Conservation (phyloP, 208 protist species). For the Acanthamoeba royreba region DNA sequence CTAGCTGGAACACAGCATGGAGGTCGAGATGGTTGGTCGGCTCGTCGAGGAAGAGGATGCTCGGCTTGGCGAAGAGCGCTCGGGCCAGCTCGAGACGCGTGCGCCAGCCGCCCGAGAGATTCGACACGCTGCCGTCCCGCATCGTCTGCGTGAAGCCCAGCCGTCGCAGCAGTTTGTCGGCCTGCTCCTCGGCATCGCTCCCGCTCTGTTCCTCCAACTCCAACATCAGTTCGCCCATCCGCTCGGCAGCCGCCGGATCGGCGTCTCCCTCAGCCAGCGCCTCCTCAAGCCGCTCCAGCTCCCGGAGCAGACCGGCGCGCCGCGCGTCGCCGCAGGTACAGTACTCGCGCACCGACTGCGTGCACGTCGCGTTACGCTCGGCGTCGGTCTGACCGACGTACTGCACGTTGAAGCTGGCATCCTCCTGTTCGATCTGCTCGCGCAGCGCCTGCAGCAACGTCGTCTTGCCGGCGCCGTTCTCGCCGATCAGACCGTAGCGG, state of each 20-base stretch:
- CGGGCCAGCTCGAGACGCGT: constrained; percentile 95
- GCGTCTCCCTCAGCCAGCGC: neutral
- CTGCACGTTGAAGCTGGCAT: constrained; percentile 3
- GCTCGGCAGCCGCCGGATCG: neutral
- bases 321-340: constrained; percentile 6
- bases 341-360: constrained; percentile 38
- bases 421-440: neutral
- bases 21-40: constrained; percentile 97
- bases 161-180: constrained; percentile 76
- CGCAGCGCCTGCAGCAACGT: constrained; percentile 56
- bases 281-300: constrained; percentile 30
- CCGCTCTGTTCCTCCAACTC: constrained; percentile 91
- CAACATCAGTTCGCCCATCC: neutral
- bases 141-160: constrained; percentile 94
- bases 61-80: constrained; percentile 92
- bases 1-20: constrained; percentile 93
- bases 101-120: constrained; percentile 93
- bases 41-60: constrained; percentile 94
- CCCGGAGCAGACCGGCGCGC: neutral
- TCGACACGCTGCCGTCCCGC: constrained; percentile 48
- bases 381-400: constrained; percentile 58
- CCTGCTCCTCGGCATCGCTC: constrained; percentile 86
- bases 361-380: constrained; percentile 26
- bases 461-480: constrained; percentile 75
- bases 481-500: constrained; percentile 75